phyloP scores from a whole-genome alignment of 495 filamentous ascomycete genomes.

The Xylaria flabelliformis region DNA sequence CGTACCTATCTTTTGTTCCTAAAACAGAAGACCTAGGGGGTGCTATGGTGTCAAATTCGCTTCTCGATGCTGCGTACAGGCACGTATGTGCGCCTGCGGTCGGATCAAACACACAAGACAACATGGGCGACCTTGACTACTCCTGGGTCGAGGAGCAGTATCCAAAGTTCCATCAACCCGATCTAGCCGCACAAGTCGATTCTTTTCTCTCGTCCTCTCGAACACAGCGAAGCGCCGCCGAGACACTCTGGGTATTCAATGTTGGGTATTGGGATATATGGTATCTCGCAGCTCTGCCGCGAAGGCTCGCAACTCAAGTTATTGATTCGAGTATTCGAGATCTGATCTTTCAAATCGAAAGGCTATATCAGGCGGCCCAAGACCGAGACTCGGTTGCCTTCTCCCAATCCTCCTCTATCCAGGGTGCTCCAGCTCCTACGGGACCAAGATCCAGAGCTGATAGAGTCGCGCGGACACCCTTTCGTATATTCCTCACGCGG shows the following conservation, averaged over 20 bases:
- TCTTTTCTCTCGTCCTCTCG: constrained; percentile 43
- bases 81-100: constrained; percentile 16
- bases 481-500: constrained; percentile 51
- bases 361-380: constrained; percentile 47
- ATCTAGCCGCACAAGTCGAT: constrained; percentile 50
- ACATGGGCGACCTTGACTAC: constrained; percentile 43
- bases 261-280: constrained; percentile 58
- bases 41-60: constrained; percentile 39
- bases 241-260: constrained; percentile 55
- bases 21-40: constrained; percentile 30
- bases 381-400: constrained; percentile 39
- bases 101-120: constrained; percentile 18
- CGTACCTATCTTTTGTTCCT: constrained; percentile 43
- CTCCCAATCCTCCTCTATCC: constrained; percentile 27
- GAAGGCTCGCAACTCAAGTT: constrained; percentile 36
- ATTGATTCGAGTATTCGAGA: constrained; percentile 40
- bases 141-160: constrained; percentile 47
- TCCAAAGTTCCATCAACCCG: constrained; percentile 39
- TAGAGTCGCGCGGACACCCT: constrained; percentile 29
- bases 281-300: constrained; percentile 50
- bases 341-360: constrained; percentile 50
- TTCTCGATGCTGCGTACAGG: constrained; percentile 41
- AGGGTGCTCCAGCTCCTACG: background rate
- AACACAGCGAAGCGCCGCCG: constrained; percentile 34
- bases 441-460: background rate